These are phyloP conservation scores for Cryptococcus sp. DNA, from an alignment of 1,284 basidiomycete genomes.

Conservation along the genomic window DNA sequence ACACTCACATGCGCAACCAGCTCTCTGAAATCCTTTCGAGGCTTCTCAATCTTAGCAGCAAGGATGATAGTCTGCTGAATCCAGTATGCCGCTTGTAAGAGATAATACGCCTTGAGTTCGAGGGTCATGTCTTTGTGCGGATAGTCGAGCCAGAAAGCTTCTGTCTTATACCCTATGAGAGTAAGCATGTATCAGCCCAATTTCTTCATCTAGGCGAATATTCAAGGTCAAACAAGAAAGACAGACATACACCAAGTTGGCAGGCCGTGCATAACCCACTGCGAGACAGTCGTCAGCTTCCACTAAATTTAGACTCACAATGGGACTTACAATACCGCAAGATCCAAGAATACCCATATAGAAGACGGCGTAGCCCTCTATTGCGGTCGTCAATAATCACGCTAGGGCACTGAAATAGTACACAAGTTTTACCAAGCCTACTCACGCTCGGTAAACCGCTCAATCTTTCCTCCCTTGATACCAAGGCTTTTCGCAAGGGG, in stretches of 20 bases:
- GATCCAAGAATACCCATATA: conserved; percentile 73
- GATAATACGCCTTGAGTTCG: conserved; percentile 86
- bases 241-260: conserved; percentile 71
- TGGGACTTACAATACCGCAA: conserved; percentile 72
- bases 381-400: background rate
- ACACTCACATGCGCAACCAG: conserved; percentile 63
- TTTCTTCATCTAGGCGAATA: background rate
- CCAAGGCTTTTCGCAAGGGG: conserved; percentile 73
- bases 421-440: background rate
- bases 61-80: conserved; percentile 89
- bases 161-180: conserved; percentile 67
- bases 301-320: background rate
- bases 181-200: background rate
- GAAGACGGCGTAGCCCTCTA: conserved; percentile 74
- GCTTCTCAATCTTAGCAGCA: conserved; percentile 84
- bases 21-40: conserved; percentile 86
- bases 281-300: conserved; percentile 9
- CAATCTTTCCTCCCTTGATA: conserved; percentile 66
- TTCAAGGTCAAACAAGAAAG: background rate
- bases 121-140: conserved; percentile 86
- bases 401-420: background rate
- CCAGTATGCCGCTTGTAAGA: conserved; percentile 89
- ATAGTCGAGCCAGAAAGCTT: conserved; percentile 81
- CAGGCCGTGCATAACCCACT: conserved; percentile 82
- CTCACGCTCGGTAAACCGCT: conserved; percentile 77